phyloP scores from a whole-genome alignment of 2,329 filamentous ascomycete species.

The Tolypocladium inflatum region DNA sequence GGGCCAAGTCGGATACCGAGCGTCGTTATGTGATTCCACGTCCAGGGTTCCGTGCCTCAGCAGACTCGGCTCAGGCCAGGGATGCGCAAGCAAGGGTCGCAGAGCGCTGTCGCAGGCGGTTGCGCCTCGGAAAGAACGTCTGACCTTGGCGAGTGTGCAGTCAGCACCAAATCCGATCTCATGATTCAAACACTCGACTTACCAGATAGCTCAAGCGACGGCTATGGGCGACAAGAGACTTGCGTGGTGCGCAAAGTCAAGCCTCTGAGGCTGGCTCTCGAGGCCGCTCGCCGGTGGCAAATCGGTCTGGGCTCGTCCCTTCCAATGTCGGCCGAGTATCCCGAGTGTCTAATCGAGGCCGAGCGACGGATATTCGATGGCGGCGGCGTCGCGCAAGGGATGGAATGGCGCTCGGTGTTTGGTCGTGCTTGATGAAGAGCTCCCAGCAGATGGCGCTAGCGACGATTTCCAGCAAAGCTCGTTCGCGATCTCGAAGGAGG shows the following conservation, averaged over 20 bases:
- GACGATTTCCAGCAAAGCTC: slow-evolving; percentile 5
- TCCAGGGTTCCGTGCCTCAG: background rate
- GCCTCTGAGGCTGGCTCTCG: background rate
- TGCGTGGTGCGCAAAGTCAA: background rate
- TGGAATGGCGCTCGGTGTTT: background rate
- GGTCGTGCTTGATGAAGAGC: background rate
- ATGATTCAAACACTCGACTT: background rate
- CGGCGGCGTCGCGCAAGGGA: background rate
- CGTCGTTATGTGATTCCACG: background rate
- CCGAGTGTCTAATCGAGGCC: background rate
- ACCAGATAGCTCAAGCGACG: background rate
- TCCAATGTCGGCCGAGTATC: background rate
- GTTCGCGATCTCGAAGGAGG: slow-evolving; percentile 7
- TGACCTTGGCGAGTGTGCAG: background rate
- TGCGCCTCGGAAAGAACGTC: background rate
- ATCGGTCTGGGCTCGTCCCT: background rate
- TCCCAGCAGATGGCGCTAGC: background rate
- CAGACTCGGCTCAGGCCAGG: background rate
- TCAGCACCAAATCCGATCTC: background rate
- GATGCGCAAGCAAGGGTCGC: background rate
- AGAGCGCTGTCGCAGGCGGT: background rate
- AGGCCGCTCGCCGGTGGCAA: background rate
- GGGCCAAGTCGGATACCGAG: background rate
- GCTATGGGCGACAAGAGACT: background rate
- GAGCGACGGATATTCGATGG: background rate